Percentiles rank a stretch among this genome's conserved stretches.
These are phyloP conservation scores for Umbelopsis sp. DNA, from an alignment of 192 early-diverging fungal genomes.

Conservation along the genomic window DNA sequence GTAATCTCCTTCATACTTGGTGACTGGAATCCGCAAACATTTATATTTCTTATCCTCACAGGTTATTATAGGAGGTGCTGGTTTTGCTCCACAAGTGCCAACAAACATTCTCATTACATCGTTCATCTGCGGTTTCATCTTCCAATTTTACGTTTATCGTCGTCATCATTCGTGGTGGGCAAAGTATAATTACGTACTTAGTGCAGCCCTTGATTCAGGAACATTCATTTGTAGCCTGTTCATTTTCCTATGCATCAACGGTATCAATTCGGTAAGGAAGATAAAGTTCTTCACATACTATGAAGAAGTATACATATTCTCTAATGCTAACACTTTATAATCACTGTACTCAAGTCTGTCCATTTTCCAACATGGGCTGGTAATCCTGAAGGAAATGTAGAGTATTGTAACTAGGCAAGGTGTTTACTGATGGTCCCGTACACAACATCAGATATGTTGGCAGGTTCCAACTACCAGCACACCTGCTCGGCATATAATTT, in stretches of 20 bases:
- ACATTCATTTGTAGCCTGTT: constrained; percentile 22
- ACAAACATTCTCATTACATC: constrained; percentile 43
- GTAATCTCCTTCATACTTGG: background rate
- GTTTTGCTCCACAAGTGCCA: constrained; percentile 44
- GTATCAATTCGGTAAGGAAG: constrained; percentile 6
- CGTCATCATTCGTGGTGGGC: constrained; percentile 49
- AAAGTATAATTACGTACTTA: constrained; percentile 54
- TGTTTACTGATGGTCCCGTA: no score
- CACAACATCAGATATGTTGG: background rate
- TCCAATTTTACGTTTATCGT: constrained; percentile 43
- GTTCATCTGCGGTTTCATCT: constrained; percentile 46
- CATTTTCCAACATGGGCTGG: constrained; percentile 9
- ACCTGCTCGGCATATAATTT: background rate
- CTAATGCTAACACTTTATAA: background rate
- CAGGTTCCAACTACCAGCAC: background rate
- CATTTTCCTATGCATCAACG: background rate
- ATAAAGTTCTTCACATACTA: background rate
- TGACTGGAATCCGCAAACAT: background rate
- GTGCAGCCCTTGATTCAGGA: constrained; percentile 60
- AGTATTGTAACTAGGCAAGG: background rate
- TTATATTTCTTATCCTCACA: background rate
- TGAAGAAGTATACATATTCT: background rate
- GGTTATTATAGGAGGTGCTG: constrained; percentile 39
- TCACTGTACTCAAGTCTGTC: background rate
- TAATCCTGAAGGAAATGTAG: background rate